A percentile compares a stretch with the other conserved stretches of the same genome.
phyloP scores from a whole-genome alignment of 2,329 filamentous ascomycete genomes.

The Amauroascus verrucosus region DNA sequence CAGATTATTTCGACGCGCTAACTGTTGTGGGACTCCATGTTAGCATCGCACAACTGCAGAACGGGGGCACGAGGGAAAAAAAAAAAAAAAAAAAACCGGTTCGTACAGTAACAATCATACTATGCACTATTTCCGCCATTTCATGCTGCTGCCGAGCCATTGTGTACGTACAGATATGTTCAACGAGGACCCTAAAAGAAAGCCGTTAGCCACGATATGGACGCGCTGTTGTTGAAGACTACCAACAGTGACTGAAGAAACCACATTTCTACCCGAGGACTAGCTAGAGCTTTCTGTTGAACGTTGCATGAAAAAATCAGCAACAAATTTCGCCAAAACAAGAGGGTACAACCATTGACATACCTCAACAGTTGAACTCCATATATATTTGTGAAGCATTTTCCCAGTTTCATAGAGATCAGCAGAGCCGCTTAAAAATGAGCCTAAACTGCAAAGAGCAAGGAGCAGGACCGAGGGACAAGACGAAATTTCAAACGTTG shows the following conservation, averaged over 20 bases:
- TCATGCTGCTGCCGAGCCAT: slow-evolving; percentile 19
- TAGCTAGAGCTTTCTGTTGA: slow-evolving; percentile 16
- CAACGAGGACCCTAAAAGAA: slow-evolving; percentile 15
- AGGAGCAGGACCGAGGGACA: slow-evolving; percentile 15
- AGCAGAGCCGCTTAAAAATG: slow-evolving; percentile 12
- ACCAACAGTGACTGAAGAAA: slow-evolving; percentile 19
- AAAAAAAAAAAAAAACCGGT: not conserved
- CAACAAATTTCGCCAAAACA: not conserved
- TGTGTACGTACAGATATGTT: slow-evolving; percentile 19
- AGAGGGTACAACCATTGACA: not conserved
- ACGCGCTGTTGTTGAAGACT: not conserved
- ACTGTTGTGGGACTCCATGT: slow-evolving; percentile 3
- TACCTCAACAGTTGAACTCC: slow-evolving; percentile 16
- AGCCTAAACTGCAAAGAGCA: slow-evolving; percentile 17
- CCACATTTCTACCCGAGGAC: slow-evolving; percentile 18
- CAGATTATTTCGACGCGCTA: slow-evolving; percentile 19
- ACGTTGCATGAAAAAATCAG: not conserved
- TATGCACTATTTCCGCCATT: slow-evolving; percentile 20
- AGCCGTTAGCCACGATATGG: not conserved
- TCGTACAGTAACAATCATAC: slow-evolving; percentile 19
- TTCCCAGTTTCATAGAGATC: slow-evolving; percentile 14
- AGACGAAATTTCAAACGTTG: slow-evolving; percentile 16
- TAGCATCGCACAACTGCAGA: not conserved
- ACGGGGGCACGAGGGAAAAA: not conserved
- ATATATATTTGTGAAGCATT: slow-evolving; percentile 16